Conservation (phyloP, 225 moss, liverwort and hornwort genomes). For the Anthoceros angustus region DNA sequence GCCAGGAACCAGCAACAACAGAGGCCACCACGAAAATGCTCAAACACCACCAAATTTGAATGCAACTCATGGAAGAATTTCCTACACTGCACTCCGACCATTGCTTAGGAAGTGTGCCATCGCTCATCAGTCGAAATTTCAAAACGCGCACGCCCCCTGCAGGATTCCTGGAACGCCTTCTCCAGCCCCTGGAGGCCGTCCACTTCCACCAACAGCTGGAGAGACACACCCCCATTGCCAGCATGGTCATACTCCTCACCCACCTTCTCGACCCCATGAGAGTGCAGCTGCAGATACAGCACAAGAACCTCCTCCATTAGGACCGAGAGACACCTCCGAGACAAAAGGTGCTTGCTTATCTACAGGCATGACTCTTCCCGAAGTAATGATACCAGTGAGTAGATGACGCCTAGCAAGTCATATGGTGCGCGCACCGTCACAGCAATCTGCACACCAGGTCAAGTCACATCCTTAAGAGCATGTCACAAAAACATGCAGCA, state of each 20-base stretch:
- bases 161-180: slow-evolving; percentile 23
- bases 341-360: neutral
- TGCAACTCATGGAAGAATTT: too few species aligned
- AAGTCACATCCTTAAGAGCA: neutral
- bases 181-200: slow-evolving; percentile 21
- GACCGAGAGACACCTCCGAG: neutral
- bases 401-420: slow-evolving; percentile 40
- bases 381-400: slow-evolving; percentile 33
- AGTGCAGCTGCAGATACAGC: slow-evolving; percentile 26
- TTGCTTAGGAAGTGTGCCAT: neutral
- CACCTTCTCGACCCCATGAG: slow-evolving; percentile 32
- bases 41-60: too few species aligned
- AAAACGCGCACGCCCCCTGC: slow-evolving; percentile 32
- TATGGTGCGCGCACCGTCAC: slow-evolving; percentile 28
- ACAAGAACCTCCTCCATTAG: neutral
- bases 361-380: neutral
- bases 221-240: slow-evolving; percentile 39
- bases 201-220: slow-evolving; percentile 28
- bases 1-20: neutral
- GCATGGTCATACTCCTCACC: slow-evolving; percentile 27
- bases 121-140: neutral
- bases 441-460: slow-evolving; percentile 17
- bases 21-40: neutral
- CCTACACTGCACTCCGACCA: neutral
- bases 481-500: neutral